These are phyloP conservation scores for Penstemon davidsonii DNA, from an alignment of 257 asterid genomes.

Conservation along the genomic window DNA sequence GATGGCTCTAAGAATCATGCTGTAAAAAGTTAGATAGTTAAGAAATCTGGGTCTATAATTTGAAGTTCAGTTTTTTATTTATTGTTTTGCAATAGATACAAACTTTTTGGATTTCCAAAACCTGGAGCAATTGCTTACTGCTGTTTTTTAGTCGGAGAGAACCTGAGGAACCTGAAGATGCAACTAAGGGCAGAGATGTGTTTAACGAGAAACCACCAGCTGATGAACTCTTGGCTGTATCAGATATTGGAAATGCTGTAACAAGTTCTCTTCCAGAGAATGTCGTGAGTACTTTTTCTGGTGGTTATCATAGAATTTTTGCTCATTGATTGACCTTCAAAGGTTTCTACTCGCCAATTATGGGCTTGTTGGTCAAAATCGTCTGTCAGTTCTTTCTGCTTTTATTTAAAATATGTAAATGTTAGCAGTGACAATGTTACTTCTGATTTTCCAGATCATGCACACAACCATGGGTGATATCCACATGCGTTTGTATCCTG, in stretches of 20 bases:
- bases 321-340: constrained; percentile 11
- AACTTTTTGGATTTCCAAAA: constrained; percentile 2
- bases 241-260: constrained; percentile 85
- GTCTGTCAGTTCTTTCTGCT: constrained; percentile 5
- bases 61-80: not conserved
- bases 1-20: not conserved
- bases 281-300: constrained; percentile 58
- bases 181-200: constrained; percentile 95
- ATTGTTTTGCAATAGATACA: not conserved
- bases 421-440: constrained; percentile 6
- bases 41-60: constrained; percentile 4
- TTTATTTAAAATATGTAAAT: constrained; percentile 6
- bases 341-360: not conserved
- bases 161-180: constrained; percentile 99
- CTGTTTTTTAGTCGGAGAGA: constrained; percentile 73
- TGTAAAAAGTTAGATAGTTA: constrained; percentile 1
- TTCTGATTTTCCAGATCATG: constrained; percentile 56
- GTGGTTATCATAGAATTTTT: constrained; percentile 7
- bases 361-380: not conserved
- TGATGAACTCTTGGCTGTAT: constrained; percentile 89
- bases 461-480: constrained; percentile 98
- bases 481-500: constrained; percentile 91
- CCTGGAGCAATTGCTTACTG: constrained; percentile 25
- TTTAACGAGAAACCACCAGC: constrained; percentile 97
- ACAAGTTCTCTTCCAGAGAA: constrained; percentile 94